phyloP scores from a whole-genome alignment of 2,329 filamentous ascomycete species.

The Teratosphaeria viscida region DNA sequence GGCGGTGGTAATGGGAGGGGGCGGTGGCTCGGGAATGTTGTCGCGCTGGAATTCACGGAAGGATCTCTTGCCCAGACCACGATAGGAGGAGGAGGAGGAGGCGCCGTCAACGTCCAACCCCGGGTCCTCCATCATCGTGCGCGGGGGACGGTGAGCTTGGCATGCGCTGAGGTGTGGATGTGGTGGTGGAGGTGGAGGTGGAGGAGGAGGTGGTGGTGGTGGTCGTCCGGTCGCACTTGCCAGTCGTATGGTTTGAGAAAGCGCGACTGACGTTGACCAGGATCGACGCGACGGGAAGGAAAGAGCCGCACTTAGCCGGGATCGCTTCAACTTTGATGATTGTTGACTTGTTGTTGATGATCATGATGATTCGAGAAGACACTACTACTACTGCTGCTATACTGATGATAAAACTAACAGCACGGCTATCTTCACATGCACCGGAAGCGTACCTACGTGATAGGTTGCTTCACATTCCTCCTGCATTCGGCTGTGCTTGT shows the following conservation, averaged over 20 bases:
- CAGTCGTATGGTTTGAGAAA: neutral
- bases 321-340: no score
- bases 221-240: neutral
- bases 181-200: neutral
- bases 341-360: no score
- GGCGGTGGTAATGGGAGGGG: neutral
- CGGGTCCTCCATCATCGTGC: slow-evolving; percentile 1
- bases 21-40: neutral
- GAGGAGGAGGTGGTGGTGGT: neutral
- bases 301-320: no score
- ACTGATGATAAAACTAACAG: no score
- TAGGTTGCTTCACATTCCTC: neutral
- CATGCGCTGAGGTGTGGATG: neutral
- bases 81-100: neutral
- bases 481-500: neutral
- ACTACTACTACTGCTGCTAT: no score
- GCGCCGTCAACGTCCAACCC: neutral
- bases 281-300: neutral
- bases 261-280: neutral
- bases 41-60: neutral
- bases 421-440: neutral
- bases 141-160: neutral
- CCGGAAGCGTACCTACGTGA: neutral
- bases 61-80: neutral
- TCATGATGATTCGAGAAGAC: no score